Conservation (phyloP, 2,329 filamentous ascomycete species). For the Fusarium globosum region DNA sequence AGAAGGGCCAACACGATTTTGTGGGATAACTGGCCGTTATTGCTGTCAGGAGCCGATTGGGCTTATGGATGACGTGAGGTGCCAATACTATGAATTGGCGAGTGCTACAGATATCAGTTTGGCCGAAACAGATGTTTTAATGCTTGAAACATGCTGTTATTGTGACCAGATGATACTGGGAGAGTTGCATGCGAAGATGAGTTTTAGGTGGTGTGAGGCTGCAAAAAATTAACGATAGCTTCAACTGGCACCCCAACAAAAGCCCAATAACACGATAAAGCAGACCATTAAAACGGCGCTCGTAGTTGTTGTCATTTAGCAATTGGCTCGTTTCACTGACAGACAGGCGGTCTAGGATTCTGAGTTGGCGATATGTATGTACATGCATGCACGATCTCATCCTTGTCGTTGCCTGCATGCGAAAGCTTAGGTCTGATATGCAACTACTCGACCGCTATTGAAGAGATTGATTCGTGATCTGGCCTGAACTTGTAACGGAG, state of each 20-base stretch:
- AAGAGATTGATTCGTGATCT: not conserved
- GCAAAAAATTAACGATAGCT: not conserved
- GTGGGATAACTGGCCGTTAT: not conserved
- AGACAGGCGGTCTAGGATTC: slow-evolving; percentile 44
- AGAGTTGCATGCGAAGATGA: not conserved
- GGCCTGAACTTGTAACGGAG: not conserved
- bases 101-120: not conserved
- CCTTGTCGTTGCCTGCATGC: slow-evolving; percentile 29
- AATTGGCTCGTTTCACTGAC: slow-evolving; percentile 28
- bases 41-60: not conserved
- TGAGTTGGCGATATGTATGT: slow-evolving; percentile 44
- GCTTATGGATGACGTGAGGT: not conserved
- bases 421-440: slow-evolving; percentile 17
- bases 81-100: not conserved
- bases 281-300: slow-evolving; percentile 11
- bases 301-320: slow-evolving; percentile 26
- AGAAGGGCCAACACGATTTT: not conserved
- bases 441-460: slow-evolving; percentile 9
- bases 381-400: slow-evolving; percentile 39
- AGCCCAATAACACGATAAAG: slow-evolving; percentile 23
- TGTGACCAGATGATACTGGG: not conserved
- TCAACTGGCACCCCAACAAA: slow-evolving; percentile 19
- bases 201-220: not conserved
- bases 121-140: not conserved
- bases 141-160: not conserved